A percentile compares a stretch with the other conserved stretches of the same genome.
phyloP scores from a whole-genome alignment of 2,329 filamentous ascomycete genomes.

The Fusarium dimerum region DNA sequence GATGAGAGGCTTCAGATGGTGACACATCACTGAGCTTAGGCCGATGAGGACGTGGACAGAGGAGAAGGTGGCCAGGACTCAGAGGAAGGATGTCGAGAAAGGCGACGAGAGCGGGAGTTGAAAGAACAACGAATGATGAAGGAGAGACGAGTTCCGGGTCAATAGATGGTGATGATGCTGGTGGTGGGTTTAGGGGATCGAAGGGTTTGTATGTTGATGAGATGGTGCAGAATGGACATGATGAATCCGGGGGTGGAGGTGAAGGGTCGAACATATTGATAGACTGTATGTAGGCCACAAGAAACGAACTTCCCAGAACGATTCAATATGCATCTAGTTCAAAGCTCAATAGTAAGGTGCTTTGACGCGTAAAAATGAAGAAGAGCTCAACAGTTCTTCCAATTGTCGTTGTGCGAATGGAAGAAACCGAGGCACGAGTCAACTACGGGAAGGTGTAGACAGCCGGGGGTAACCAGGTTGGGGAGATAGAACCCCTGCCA shows the following conservation, averaged over 20 bases:
- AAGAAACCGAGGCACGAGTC: too few relatives aligned
- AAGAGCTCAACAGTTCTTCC: background rate
- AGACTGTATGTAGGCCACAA: background rate
- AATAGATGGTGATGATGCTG: slow-evolving; percentile 33
- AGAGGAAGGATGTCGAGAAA: slow-evolving; percentile 95
- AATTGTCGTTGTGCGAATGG: too few relatives aligned
- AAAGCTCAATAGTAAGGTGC: background rate
- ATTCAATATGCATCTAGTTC: background rate
- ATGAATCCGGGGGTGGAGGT: slow-evolving; percentile 32
- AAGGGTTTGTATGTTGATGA: slow-evolving; percentile 50
- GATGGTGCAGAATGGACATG: slow-evolving; percentile 67
- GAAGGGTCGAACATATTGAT: slow-evolving; percentile 39
- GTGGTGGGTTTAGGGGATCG: slow-evolving; percentile 45
- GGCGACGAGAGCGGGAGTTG: slow-evolving; percentile 74
- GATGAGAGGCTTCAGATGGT: slow-evolving; percentile 62
- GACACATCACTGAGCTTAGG: slow-evolving; percentile 75
- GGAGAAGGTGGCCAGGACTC: slow-evolving; percentile 77
- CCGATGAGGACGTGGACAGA: slow-evolving; percentile 76
- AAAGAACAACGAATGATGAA: slow-evolving; percentile 68
- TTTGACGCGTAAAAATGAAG: background rate
- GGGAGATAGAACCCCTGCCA: background rate
- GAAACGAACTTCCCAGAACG: background rate
- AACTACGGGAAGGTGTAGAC: too few relatives aligned
- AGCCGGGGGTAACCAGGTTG: too few relatives aligned
- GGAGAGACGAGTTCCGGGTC: slow-evolving; percentile 40